Percentiles rank a stretch among this genome's conserved stretches.
phyloP scores from a whole-genome alignment of 805 yeast genomes.

The Candida insectalens region DNA sequence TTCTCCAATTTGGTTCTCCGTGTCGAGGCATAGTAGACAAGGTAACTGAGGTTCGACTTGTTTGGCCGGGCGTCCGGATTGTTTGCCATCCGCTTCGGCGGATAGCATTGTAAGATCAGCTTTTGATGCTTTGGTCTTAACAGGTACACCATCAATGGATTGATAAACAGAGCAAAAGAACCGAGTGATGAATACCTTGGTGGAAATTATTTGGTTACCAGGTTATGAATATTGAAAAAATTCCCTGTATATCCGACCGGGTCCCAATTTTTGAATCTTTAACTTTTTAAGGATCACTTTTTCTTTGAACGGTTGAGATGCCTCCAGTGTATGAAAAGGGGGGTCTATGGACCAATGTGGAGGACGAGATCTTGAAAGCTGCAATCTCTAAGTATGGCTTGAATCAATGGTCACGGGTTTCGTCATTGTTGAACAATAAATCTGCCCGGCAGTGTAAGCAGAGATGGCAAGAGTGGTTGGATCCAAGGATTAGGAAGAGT shows the following conservation, averaged over 20 bases:
- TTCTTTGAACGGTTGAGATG: no score
- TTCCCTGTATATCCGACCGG: no score
- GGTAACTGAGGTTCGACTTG: conserved; percentile 80
- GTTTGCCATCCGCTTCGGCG: conserved; percentile 51
- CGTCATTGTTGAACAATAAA: conserved; percentile 76
- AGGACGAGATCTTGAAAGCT: conserved; percentile 80
- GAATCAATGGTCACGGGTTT: conserved; percentile 90
- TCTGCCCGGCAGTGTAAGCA: conserved; percentile 89
- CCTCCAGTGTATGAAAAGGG: conserved; percentile 72
- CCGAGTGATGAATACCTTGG: no score
- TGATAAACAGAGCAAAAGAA: no score
- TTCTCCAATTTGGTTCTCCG: conserved; percentile 83
- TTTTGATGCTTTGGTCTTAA: conserved; percentile 74
- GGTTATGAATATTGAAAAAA: no score
- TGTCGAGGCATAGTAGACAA: conserved; percentile 83
- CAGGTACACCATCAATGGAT: conserved; percentile 1
- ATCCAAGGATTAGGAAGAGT: conserved; percentile 54
- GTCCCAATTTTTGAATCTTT: no score
- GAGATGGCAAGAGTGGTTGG: conserved; percentile 84
- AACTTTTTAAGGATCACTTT: no score
- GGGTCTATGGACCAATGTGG: conserved; percentile 81
- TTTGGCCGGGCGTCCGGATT: conserved; percentile 78
- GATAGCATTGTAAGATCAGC: conserved; percentile 85
- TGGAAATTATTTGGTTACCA: no score
- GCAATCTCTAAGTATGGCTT: conserved; percentile 91